Evolutionary conservation across 768 basidiomycete genomes (phyloP).

Genomic region (Lentinula lateritia): DNA sequence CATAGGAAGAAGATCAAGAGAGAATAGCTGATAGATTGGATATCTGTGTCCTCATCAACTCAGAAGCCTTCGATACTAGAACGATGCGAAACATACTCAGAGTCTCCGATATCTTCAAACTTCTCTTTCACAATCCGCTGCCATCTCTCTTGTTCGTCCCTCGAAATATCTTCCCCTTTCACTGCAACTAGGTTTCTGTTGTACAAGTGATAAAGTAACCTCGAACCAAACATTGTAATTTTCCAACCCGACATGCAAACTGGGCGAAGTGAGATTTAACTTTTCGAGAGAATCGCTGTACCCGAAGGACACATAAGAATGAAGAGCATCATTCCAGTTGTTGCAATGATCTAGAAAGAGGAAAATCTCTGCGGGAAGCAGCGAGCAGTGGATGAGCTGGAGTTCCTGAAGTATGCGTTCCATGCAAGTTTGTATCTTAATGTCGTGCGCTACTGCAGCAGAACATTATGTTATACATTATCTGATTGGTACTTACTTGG

Average conservation of each 20-base stretch:
- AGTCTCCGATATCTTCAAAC: slow-evolving; percentile 25
- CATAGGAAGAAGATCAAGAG: slow-evolving; percentile 49
- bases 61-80: neutral
- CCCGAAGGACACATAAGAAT: neutral
- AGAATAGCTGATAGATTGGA: slow-evolving; percentile 55
- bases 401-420: slow-evolving; percentile 39
- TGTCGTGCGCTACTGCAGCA: too few relatives aligned
- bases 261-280: neutral
- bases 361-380: slow-evolving; percentile 56
- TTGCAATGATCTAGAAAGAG: slow-evolving; percentile 35
- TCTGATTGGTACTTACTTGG: too few relatives aligned
- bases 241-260: slow-evolving; percentile 4
- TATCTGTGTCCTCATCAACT: slow-evolving; percentile 34
- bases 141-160: slow-evolving; percentile 48
- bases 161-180: slow-evolving; percentile 40
- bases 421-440: neutral
- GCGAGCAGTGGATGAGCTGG: slow-evolving; percentile 53
- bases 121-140: slow-evolving; percentile 32
- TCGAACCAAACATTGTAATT: slow-evolving; percentile 22
- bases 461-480: too few relatives aligned
- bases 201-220: slow-evolving; percentile 16
- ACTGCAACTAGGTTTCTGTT: slow-evolving; percentile 26
- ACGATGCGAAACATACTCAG: slow-evolving; percentile 20
- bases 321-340: slow-evolving; percentile 19
- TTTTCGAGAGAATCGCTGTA: slow-evolving; percentile 5